These are phyloP conservation scores for Aureobasidium pullulans DNA, from an alignment of 2,329 filamentous ascomycete species.

Conservation along the genomic window DNA sequence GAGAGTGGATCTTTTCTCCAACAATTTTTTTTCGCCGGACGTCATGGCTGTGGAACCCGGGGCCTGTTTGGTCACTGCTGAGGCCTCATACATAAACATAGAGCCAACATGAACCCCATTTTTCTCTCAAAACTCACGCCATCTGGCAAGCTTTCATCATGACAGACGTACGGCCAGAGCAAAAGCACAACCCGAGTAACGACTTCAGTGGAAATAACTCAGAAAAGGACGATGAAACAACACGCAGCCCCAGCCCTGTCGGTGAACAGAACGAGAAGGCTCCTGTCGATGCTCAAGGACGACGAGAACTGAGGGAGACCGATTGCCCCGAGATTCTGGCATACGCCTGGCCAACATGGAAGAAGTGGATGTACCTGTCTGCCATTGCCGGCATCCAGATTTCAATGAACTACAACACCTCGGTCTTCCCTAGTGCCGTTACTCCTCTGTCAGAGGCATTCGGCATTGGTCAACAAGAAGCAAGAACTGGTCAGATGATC, in stretches of 20 bases:
- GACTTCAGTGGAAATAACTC: slow-evolving; percentile 1
- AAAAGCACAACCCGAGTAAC: background rate
- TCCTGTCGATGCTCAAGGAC: slow-evolving; percentile 14
- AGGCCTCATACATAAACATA: slow-evolving; percentile 3
- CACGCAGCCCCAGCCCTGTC: slow-evolving; percentile 2
- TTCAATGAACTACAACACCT: slow-evolving; percentile 46
- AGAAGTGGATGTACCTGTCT: slow-evolving; percentile 42
- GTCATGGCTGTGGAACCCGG: slow-evolving; percentile 11
- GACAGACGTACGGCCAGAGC: slow-evolving; percentile 10
- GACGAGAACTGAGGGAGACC: slow-evolving; percentile 17
- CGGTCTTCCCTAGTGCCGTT: slow-evolving; percentile 41
- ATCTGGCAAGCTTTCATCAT: slow-evolving; percentile 1
- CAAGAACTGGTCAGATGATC: slow-evolving; percentile 66
- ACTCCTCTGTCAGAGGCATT: slow-evolving; percentile 52
- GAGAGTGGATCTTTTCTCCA: slow-evolving; percentile 1
- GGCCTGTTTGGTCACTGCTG: background rate
- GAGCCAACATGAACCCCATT: background rate
- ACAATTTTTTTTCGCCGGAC: slow-evolving; percentile 4
- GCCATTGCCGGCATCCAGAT: slow-evolving; percentile 43
- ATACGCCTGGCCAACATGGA: slow-evolving; percentile 36
- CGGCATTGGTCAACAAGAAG: slow-evolving; percentile 58
- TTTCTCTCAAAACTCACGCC: background rate
- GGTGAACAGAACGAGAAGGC: slow-evolving; percentile 13
- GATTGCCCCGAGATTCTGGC: slow-evolving; percentile 32
- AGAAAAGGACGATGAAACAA: slow-evolving; percentile 12